Base-by-base conservation (phyloP, 306 rosid species). In the Malus orientalis region DNA sequence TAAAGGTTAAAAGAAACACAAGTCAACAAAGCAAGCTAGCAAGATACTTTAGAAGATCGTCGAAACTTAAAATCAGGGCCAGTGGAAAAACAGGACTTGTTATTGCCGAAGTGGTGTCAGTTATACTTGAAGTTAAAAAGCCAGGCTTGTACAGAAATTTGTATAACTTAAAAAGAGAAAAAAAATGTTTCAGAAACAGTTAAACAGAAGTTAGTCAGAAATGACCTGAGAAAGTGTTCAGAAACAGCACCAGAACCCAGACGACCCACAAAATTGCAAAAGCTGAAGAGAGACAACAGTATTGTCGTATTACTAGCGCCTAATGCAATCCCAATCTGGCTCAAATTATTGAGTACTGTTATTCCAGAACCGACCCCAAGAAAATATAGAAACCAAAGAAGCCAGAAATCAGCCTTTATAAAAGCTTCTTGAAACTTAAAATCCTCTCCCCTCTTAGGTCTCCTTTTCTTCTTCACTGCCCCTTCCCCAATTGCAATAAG, bases 401-500 rank as follows among this genome's bases (percentile, higher is more conserved):
- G 87, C 98, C 98, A 93, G 78, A 93, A 93, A 82, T 93, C 98
- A 54, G 96, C 96, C 86, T 91, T 93, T 77, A 90, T n/a, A 10
- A 93, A 23, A 22, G 88, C 97, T 79, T 93, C 92, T 6, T 58
- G 75, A 62, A 91, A 63, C 83, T 76, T 87, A 86, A 93, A 93
- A 88, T 93, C 98, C 77, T 93, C 98, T 32, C 98, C 97, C 67
- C 98, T 84, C 73, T 77, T 92, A 61, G 98, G 96, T 63, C 86
- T 88, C 80, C 84, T 88, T 82, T 82, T 93, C 87, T 81, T 85
- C 84, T 84, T 88, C 27, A 93, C 82, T 4, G 94, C 98, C 71
- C 96, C 98, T 73, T 88, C 94, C 65, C 97, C 98, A 62, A 86
- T 87, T 30, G 97, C 97, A 78, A 93, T 89, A 76, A 93, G 98